Conservation (phyloP, 2,329 filamentous ascomycete genomes). For the Aspergillus sergii region DNA sequence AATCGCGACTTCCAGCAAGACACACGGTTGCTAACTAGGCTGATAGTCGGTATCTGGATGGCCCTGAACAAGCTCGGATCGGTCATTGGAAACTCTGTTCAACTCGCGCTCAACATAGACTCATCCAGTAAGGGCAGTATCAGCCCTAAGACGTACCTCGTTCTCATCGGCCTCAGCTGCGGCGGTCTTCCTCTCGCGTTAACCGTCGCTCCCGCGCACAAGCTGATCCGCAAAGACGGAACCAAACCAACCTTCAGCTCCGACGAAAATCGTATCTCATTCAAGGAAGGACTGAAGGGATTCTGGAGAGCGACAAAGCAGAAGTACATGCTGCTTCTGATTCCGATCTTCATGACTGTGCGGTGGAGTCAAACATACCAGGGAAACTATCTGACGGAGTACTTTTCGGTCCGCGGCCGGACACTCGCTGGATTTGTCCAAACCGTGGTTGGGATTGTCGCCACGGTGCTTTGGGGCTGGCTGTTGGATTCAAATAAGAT, state of each 20-base stretch:
- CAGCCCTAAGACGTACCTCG: conserved; percentile 42
- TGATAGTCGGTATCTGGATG: conserved; percentile 53
- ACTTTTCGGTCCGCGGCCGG: conserved; percentile 26
- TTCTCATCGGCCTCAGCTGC: conserved; percentile 49
- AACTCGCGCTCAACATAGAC: conserved; percentile 51
- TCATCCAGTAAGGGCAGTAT: conserved; percentile 47
- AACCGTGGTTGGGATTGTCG: neutral
- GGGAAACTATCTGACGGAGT: conserved; percentile 45
- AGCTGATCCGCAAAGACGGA: conserved; percentile 47
- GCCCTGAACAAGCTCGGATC: conserved; percentile 55
- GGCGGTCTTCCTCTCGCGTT: conserved; percentile 49
- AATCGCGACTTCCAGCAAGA: too few relatives aligned
- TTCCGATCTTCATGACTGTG: conserved; percentile 52
- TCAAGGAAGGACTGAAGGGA: conserved; percentile 10
- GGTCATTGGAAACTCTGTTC: conserved; percentile 54
- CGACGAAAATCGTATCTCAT: neutral
- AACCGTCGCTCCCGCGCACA: conserved; percentile 47
- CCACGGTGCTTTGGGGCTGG: neutral
- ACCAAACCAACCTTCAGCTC: conserved; percentile 18
- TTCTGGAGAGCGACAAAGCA: conserved; percentile 41
- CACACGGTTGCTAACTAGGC: neutral
- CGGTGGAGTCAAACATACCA: conserved; percentile 55
- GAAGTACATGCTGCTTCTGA: conserved; percentile 50
- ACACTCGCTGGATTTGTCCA: neutral
- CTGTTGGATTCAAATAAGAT: neutral